Evolutionary conservation across 257 asterid genomes (phyloP).

Genomic region (Salvia splendens): DNA sequence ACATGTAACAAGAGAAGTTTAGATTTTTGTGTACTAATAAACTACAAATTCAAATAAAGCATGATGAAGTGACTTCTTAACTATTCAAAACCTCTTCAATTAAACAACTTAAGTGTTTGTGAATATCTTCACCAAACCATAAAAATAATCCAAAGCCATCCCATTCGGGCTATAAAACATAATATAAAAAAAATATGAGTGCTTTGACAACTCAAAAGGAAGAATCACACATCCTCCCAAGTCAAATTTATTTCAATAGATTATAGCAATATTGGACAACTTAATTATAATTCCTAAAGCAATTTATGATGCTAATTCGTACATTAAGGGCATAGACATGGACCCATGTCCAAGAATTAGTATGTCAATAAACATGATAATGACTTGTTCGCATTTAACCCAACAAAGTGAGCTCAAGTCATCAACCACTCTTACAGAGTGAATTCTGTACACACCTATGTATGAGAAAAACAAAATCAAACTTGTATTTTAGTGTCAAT

Average conservation of each 20-base stretch:
- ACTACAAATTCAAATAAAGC: too few species aligned
- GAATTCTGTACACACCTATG: too few species aligned
- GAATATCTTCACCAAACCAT: constrained; percentile 12
- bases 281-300: constrained; percentile 15
- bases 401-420: constrained; percentile 32
- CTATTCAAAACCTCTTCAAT: too few species aligned
- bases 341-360: constrained; percentile 23
- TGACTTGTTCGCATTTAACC: constrained; percentile 24
- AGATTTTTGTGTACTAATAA: too few species aligned
- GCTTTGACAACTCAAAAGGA: constrained; percentile 45
- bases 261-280: constrained; percentile 24
- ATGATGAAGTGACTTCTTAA: too few species aligned
- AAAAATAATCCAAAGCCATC: background rate
- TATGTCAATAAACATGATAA: constrained; percentile 25
- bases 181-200: constrained; percentile 27
- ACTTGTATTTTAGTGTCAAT: too few species aligned
- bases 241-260: constrained; percentile 29
- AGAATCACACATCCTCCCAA: constrained; percentile 11
- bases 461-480: too few species aligned
- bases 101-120: background rate
- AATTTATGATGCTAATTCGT: constrained; percentile 33
- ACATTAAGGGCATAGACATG: constrained; percentile 35
- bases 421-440: too few species aligned
- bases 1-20: too few species aligned
- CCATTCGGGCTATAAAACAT: constrained; percentile 8